Base-by-base conservation (phyloP, 345 rosid genomes). In the Punica granatum region DNA sequence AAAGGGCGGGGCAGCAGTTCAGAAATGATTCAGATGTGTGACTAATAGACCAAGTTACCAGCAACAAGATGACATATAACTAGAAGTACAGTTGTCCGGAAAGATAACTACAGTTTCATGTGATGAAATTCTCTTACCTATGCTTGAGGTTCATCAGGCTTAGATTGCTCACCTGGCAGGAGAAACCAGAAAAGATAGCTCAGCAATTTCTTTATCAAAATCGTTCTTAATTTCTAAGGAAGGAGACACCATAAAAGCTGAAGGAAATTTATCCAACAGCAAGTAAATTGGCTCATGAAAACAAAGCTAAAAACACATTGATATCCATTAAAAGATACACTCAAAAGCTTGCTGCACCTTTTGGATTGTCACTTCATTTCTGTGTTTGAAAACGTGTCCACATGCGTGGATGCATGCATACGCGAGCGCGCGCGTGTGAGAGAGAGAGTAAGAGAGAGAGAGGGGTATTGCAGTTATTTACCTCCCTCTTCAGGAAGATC, bases 401-500 rank as follows among this genome's bases (percentile, higher is more conserved):
- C 32, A 58, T 11, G 11, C 41, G 41, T 37, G 41, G 11, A 37
- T 37, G 41, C 41, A 37, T 37, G 41, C 11, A 5, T 37, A n/a
- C n/a, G n/a, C n/a, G n/a, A n/a, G n/a, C n/a, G n/a, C n/a, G n/a
- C n/a, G n/a, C n/a, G n/a, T n/a, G n/a, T n/a, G n/a, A n/a, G n/a
- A n/a, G n/a, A n/a, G n/a, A n/a, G n/a, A n/a, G n/a, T n/a, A n/a
- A n/a, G n/a, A n/a, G 23, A 68, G 21, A 16, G 30, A 31, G 58
- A 41, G 60, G 51, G 37, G 25, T n/a, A 46, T 25, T 12, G 26
- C 33, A 71, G 42, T 23, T 32, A 36, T 59, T 60, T 41, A 88
- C 97, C 97, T 82, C 86, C 92, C 73, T 88, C 97, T 60, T 90
- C 95, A 1, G 90, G 89, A 69, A 89, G 73, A 82, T 89, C 93